phyloP scores from a whole-genome alignment of 768 basidiomycete species.

The Kwoniella europaea region DNA sequence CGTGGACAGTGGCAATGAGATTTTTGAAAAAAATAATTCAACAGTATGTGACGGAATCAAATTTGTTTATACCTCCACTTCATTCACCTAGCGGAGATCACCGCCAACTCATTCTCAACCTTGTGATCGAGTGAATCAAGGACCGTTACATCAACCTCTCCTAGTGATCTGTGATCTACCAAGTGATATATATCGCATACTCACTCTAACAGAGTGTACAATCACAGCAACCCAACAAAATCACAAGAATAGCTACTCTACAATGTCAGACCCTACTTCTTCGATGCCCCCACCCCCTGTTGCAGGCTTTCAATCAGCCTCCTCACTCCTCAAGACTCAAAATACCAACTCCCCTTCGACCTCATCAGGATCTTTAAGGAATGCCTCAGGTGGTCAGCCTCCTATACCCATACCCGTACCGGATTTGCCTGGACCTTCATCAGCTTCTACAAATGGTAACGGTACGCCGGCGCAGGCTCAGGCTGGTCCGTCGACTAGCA shows the following conservation, averaged over 20 bases:
- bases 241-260: no score
- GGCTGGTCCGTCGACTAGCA: constrained; percentile 18
- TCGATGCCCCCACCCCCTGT: constrained; percentile 25
- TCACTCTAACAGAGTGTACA: no score
- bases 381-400: constrained; percentile 31
- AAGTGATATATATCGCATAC: no score
- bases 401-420: constrained; percentile 17
- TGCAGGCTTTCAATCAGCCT: constrained; percentile 27
- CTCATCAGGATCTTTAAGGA: constrained; percentile 17
- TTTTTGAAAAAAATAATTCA: neutral
- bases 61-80: constrained; percentile 7
- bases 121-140: no score
- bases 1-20: neutral
- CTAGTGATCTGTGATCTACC: no score
- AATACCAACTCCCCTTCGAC: constrained; percentile 15
- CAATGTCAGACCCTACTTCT: neutral
- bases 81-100: neutral
- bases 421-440: constrained; percentile 10
- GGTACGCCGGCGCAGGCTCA: neutral
- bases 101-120: no score
- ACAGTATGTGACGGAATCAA: neutral
- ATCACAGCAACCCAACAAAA: no score
- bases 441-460: neutral
- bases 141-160: no score
- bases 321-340: constrained; percentile 23